Conservation (phyloP, 2,329 filamentous ascomycete genomes). For the Pyrenochaeta sp. region DNA sequence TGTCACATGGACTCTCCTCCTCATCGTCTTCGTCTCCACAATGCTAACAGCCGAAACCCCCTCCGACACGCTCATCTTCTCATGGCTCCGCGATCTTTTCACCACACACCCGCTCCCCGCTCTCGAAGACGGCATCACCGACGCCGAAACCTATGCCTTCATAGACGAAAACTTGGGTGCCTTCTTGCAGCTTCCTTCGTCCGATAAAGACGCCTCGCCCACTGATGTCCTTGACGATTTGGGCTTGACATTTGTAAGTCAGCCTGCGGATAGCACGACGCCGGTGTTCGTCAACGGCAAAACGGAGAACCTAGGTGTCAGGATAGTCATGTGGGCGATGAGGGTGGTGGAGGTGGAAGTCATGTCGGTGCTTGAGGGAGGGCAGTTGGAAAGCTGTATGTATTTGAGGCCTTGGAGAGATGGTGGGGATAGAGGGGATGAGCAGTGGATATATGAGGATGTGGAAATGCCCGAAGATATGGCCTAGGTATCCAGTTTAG, state of each 20-base stretch:
- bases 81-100: slow-evolving; percentile 19
- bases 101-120: slow-evolving; percentile 18
- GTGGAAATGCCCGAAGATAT: too few relatives aligned
- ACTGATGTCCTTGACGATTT: slow-evolving; percentile 23
- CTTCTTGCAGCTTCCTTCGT: slow-evolving; percentile 15
- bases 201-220: slow-evolving; percentile 1
- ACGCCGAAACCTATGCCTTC: slow-evolving; percentile 30
- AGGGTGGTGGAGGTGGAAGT: slow-evolving; percentile 25
- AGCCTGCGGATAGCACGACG: not conserved
- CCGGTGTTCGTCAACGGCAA: slow-evolving; percentile 14
- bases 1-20: slow-evolving; percentile 32
- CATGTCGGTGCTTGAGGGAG: slow-evolving; percentile 12
- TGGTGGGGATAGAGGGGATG: not conserved
- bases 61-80: not conserved
- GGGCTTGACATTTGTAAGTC: slow-evolving; percentile 17
- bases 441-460: slow-evolving; percentile 23
- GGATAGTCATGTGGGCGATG: slow-evolving; percentile 35
- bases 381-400: slow-evolving; percentile 12
- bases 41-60: slow-evolving; percentile 17
- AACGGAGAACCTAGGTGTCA: slow-evolving; percentile 23
- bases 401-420: slow-evolving; percentile 7
- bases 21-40: slow-evolving; percentile 23
- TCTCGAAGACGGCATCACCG: slow-evolving; percentile 34
- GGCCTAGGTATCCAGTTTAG: too few relatives aligned
- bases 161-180: slow-evolving; percentile 30